A percentile compares a stretch with the other conserved stretches of the same genome.
Conservation (phyloP, 2,329 filamentous ascomycete genomes). For the Cercospora zeina region DNA sequence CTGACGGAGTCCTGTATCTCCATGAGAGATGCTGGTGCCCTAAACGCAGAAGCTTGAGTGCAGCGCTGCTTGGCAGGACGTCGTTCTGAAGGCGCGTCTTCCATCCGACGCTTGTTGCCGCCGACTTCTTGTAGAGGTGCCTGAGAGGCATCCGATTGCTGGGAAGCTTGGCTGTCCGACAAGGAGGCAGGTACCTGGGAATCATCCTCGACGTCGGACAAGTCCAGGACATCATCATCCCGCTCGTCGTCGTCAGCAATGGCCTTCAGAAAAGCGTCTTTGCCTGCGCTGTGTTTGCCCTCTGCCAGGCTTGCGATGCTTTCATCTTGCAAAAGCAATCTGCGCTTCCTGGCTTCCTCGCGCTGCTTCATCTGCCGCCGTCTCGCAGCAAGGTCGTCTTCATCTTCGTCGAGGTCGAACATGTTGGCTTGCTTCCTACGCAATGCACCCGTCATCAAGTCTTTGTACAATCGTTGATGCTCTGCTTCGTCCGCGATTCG, state of each 20-base stretch:
- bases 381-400: slow-evolving; percentile 75
- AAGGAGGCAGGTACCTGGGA: slow-evolving; percentile 43
- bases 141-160: slow-evolving; percentile 19
- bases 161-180: slow-evolving; percentile 33
- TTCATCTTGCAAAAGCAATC: slow-evolving; percentile 82
- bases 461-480: slow-evolving; percentile 87
- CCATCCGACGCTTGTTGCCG: slow-evolving; percentile 36
- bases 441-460: slow-evolving; percentile 85
- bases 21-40: slow-evolving; percentile 70
- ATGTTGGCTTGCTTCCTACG: slow-evolving; percentile 72
- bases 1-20: slow-evolving; percentile 84
- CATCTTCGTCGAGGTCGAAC: slow-evolving; percentile 76
- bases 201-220: slow-evolving; percentile 60
- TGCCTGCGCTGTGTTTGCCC: slow-evolving; percentile 59
- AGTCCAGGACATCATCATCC: slow-evolving; percentile 67
- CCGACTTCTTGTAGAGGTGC: slow-evolving; percentile 34
- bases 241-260: slow-evolving; percentile 70
- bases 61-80: slow-evolving; percentile 38
- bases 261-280: slow-evolving; percentile 83
- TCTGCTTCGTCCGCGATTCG: slow-evolving; percentile 80
- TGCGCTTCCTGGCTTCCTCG: slow-evolving; percentile 89
- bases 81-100: slow-evolving; percentile 44
- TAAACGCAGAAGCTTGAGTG: slow-evolving; percentile 44
- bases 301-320: slow-evolving; percentile 76
- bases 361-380: slow-evolving; percentile 77